Base-by-base conservation (phyloP, 352 stramenopile genomes). In the Phytopythium cucurbitacearum region DNA sequence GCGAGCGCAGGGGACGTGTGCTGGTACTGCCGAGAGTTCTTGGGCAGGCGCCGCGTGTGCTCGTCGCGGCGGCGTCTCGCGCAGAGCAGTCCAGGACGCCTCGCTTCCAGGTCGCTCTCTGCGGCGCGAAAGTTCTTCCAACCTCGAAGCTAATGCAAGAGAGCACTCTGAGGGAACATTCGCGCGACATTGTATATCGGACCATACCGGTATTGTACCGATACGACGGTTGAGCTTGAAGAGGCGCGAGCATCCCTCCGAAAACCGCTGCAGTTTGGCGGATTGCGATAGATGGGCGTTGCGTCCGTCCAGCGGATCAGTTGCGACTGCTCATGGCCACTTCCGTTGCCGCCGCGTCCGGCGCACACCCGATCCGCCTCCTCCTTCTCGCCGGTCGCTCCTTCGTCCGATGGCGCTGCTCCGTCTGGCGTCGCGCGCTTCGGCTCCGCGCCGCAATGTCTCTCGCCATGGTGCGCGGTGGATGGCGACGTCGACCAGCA, bases 401-500 rank as follows among this genome's bases (percentile, higher is more conserved):
- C 38, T 13, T 15, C 11, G 16, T 47, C 33, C 40, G 41, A 57
- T 56, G 56, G 39, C 35, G 16, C 10, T 46, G n/a, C 28, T 41
- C 44, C 45, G 15, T 9, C 43, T 34, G 12, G 43, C 52, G 7
- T 35, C 42, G 40, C 42, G 40, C 21, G 5, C 44, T 39, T 28
- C 21, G 21, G 21, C 21, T 28, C 21, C 21, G 21, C 21, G 21
- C 21, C 21, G 21, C 21, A 28, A 28, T 28, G 21, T 28, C 21
- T 1, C 21, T 2, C 21, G 21, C 21, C 21, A 28, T 28, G 21
- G 21, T 2, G 21, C 21, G 21, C 21, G 21, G 21, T 28, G 21
- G 21, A 28, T 28, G 21, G 54, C 59, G 9, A 59, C 67, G 8
- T 62, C 66, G 13, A 62, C 62, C 5, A 66, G 57, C 12, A 85